These are phyloP conservation scores for Russula ochroleuca DNA, from an alignment of 768 basidiomycete species.

Conservation along the genomic window DNA sequence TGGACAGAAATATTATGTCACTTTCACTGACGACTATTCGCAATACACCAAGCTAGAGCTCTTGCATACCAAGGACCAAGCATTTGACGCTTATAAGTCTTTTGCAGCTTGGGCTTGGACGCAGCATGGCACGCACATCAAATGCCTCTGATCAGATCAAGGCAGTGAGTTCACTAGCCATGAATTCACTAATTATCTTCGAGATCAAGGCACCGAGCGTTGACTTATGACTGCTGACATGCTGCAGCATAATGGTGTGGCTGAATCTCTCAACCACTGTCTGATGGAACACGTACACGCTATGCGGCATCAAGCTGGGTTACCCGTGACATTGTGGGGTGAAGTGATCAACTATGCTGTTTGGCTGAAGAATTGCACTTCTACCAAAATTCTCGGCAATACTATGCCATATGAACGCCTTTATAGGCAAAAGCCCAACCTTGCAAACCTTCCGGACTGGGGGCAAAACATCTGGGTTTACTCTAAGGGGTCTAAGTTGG, in stretches of 20 bases:
- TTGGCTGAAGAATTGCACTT: slow-evolving; percentile 35
- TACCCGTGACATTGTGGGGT: slow-evolving; percentile 6
- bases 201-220: not conserved
- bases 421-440: slow-evolving; percentile 18
- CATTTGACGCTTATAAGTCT: not conserved
- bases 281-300: slow-evolving; percentile 33
- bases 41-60: slow-evolving; percentile 11
- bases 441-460: not conserved
- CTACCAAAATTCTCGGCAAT: slow-evolving; percentile 29
- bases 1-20: not conserved
- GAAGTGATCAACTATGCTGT: slow-evolving; percentile 30
- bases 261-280: slow-evolving; percentile 40
- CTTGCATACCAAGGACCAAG: not conserved
- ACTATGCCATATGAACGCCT: slow-evolving; percentile 28
- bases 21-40: slow-evolving; percentile 9
- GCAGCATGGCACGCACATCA: not conserved
- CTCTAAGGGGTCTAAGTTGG: not conserved
- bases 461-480: slow-evolving; percentile 9
- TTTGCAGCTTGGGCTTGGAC: not conserved
- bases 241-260: slow-evolving; percentile 38
- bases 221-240: not conserved
- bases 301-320: not conserved
- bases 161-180: not conserved
- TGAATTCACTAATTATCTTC: not conserved
- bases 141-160: not conserved